Evolutionary conservation across 2,329 filamentous ascomycete species (phyloP).

Genomic region (Fusarium sp.): DNA sequence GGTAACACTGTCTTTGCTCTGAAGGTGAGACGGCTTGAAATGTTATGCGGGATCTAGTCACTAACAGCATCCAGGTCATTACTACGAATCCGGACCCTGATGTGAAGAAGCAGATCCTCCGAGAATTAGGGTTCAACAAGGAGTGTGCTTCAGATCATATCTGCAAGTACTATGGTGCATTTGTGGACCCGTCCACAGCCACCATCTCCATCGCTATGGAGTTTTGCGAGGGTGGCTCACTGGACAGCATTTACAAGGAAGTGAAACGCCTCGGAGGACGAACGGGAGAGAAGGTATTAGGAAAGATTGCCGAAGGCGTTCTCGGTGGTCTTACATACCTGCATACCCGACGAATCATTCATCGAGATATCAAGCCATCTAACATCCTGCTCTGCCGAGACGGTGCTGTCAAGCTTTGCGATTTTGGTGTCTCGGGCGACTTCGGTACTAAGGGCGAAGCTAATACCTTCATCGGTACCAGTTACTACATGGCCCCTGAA

Average conservation of each 20-base stretch:
- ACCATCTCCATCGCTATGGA: conserved; percentile 99
- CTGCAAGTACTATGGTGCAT: conserved; percentile 96
- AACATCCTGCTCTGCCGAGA: conserved; percentile 94
- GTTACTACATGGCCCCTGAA: conserved; percentile 99
- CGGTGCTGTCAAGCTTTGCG: conserved; percentile 96
- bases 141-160: conserved; percentile 96
- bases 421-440: conserved; percentile 97
- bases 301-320: conserved; percentile 96
- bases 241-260: conserved; percentile 97
- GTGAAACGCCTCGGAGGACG: conserved; percentile 94
- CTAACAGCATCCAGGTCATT: conserved; percentile 76
- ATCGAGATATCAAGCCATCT: conserved; percentile 97
- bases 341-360: conserved; percentile 95
- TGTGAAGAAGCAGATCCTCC: conserved; percentile 97
- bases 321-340: conserved; percentile 94
- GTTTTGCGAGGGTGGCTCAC: conserved; percentile 94
- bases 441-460: conserved; percentile 99
- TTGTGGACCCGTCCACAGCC: conserved; percentile 93
- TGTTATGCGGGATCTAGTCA: conserved; percentile 2
- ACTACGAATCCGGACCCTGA: conserved; percentile 98
- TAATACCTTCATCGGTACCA: conserved; percentile 98
- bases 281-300: conserved; percentile 96
- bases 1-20: conserved; percentile 95
- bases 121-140: conserved; percentile 97
- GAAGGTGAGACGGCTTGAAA: conserved; percentile 72